Conservation (phyloP, 2,329 filamentous ascomycete species). For the Pyrenochaeta sp. region DNA sequence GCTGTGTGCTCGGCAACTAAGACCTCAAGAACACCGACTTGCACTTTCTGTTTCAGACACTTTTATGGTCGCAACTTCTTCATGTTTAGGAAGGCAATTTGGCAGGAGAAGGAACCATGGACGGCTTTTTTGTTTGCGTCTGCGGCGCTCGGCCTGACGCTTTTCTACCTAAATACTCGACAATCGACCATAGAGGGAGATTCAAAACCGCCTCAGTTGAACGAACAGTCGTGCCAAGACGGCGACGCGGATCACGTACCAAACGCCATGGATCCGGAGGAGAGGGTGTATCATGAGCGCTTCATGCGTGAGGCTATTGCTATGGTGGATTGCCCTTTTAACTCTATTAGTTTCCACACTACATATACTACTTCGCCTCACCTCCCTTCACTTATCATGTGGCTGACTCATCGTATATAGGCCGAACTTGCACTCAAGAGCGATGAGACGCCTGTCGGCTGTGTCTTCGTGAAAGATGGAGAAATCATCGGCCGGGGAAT, state of each 20-base stretch:
- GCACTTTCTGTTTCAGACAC: slow-evolving; percentile 31
- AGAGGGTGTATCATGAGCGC: slow-evolving; percentile 60
- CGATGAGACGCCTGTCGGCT: slow-evolving; percentile 96
- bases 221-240: slow-evolving; percentile 36
- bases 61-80: slow-evolving; percentile 27
- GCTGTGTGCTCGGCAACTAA: slow-evolving; percentile 19
- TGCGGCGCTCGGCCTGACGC: slow-evolving; percentile 30
- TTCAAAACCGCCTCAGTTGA: slow-evolving; percentile 14
- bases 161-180: slow-evolving; percentile 25
- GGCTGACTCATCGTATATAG: slow-evolving; percentile 57
- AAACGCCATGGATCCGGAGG: slow-evolving; percentile 44
- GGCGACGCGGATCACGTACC: slow-evolving; percentile 32
- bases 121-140: slow-evolving; percentile 26
- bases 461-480: slow-evolving; percentile 84
- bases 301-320: slow-evolving; percentile 88
- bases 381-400: slow-evolving; percentile 6
- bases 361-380: not conserved
- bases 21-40: slow-evolving; percentile 25
- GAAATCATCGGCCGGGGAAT: slow-evolving; percentile 87
- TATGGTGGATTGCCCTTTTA: slow-evolving; percentile 68
- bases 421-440: slow-evolving; percentile 81
- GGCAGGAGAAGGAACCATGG: slow-evolving; percentile 33
- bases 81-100: slow-evolving; percentile 21
- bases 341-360: slow-evolving; percentile 5
- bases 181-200: slow-evolving; percentile 15